A percentile compares a stretch with the other conserved stretches of the same genome.
Conservation (phyloP, 2,329 filamentous ascomycete genomes). For the Alternaria incomplexa region DNA sequence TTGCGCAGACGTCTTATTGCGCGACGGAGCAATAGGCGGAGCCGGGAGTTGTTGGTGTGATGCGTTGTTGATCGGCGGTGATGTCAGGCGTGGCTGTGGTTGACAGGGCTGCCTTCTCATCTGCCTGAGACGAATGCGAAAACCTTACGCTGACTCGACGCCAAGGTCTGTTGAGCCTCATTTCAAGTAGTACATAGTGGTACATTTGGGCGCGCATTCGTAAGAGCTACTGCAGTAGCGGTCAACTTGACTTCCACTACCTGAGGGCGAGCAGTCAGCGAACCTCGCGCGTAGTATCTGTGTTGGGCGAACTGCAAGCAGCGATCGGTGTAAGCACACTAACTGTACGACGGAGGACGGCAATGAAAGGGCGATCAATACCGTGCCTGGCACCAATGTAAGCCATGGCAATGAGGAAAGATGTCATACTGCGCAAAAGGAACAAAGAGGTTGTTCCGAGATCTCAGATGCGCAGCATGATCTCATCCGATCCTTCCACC, state of each 20-base stretch:
- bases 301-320: background rate
- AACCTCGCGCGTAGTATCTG: background rate
- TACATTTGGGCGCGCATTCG: background rate
- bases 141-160: background rate
- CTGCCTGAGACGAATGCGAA: constrained; percentile 1
- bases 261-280: background rate
- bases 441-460: background rate
- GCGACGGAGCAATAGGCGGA: constrained; percentile 13
- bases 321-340: constrained; percentile 9
- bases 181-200: background rate
- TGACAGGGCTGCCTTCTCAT: constrained; percentile 1
- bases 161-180: background rate
- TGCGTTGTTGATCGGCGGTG: constrained; percentile 13
- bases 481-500: background rate
- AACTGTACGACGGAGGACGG: background rate
- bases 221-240: background rate
- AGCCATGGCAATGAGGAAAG: background rate
- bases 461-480: background rate
- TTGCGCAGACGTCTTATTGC: constrained; percentile 9
- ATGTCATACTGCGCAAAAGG: background rate
- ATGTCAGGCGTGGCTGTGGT: constrained; percentile 15
- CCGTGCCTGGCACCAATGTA: background rate
- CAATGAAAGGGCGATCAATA: background rate
- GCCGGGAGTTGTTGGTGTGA: constrained; percentile 4
- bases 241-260: background rate